phyloP scores from a whole-genome alignment of 306 rosid genomes.

The Castanopsis chinensis region DNA sequence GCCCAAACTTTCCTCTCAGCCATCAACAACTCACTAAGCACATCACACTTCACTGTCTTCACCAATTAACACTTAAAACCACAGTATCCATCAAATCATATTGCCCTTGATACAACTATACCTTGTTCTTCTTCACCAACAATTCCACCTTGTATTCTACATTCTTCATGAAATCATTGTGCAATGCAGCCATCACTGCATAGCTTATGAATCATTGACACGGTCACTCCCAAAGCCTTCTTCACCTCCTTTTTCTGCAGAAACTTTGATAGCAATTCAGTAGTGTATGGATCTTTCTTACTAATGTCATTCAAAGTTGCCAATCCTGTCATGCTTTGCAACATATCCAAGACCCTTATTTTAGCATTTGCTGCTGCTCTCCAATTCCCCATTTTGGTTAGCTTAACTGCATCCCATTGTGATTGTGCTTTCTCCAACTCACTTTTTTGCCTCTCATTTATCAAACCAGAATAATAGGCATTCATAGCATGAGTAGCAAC shows the following conservation, averaged over 20 bases:
- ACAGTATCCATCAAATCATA: conserved; percentile 63
- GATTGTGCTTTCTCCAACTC: conserved; percentile 49
- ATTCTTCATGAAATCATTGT: conserved; percentile 75
- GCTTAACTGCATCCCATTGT: conserved; percentile 46
- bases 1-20: conserved; percentile 71
- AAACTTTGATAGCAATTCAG: conserved; percentile 32
- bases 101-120: conserved; percentile 62
- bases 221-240: conserved; percentile 49
- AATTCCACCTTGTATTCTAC: conserved; percentile 59
- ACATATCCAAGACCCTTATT: background rate
- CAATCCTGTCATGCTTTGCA: conserved; percentile 56
- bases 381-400: conserved; percentile 44
- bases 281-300: conserved; percentile 35
- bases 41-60: conserved; percentile 72
- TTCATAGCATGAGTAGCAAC: conserved; percentile 50
- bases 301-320: conserved; percentile 65
- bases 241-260: conserved; percentile 39
- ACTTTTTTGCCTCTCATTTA: conserved; percentile 57
- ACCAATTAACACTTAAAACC: conserved; percentile 59
- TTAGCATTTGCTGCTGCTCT: conserved; percentile 47
- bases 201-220: conserved; percentile 26
- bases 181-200: conserved; percentile 46
- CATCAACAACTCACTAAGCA: conserved; percentile 32
- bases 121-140: conserved; percentile 47
- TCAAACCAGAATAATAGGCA: conserved; percentile 54